phyloP scores from a whole-genome alignment of 2,329 filamentous ascomycete genomes.

The Fusarium sterilihyphosum region DNA sequence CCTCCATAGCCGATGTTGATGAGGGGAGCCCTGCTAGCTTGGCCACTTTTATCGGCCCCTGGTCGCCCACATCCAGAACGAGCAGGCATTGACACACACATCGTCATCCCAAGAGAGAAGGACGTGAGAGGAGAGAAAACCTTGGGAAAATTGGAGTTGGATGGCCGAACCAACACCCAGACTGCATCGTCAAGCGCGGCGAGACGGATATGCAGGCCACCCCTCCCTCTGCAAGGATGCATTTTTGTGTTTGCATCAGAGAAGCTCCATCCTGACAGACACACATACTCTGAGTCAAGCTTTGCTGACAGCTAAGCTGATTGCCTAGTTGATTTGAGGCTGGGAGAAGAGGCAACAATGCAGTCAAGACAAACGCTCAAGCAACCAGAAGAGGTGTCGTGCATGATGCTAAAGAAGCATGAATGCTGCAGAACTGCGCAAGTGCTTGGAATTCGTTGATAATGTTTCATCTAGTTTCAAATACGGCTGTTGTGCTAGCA shows the following conservation, averaged over 20 bases:
- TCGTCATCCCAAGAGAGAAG: constrained; percentile 2
- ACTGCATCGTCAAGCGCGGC: constrained; percentile 28
- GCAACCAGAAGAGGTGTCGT: constrained; percentile 7
- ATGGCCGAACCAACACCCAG: constrained; percentile 13
- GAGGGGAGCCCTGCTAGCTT: constrained; percentile 21
- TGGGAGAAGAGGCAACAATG: constrained; percentile 22
- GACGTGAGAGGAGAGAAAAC: constrained; percentile 10
- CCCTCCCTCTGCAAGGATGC: constrained; percentile 23
- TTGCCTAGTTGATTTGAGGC: constrained; percentile 1
- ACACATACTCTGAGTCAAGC: neutral
- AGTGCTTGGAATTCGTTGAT: constrained; percentile 5
- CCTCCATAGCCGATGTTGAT: constrained; percentile 30
- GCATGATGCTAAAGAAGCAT: constrained; percentile 15
- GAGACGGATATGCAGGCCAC: constrained; percentile 32
- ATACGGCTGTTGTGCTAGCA: neutral
- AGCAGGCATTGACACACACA: constrained; percentile 11
- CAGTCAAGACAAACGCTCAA: neutral
- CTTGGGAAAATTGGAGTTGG: neutral
- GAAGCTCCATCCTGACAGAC: constrained; percentile 11
- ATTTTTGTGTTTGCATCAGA: constrained; percentile 23
- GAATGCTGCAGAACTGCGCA: neutral
- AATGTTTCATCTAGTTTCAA: constrained; percentile 12
- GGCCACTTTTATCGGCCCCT: constrained; percentile 19
- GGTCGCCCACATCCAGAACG: constrained; percentile 6
- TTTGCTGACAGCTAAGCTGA: neutral